A percentile compares a stretch with the other conserved stretches of the same genome.
Conservation (phyloP, 306 rosid species). For the Astragalus membranaceus region DNA sequence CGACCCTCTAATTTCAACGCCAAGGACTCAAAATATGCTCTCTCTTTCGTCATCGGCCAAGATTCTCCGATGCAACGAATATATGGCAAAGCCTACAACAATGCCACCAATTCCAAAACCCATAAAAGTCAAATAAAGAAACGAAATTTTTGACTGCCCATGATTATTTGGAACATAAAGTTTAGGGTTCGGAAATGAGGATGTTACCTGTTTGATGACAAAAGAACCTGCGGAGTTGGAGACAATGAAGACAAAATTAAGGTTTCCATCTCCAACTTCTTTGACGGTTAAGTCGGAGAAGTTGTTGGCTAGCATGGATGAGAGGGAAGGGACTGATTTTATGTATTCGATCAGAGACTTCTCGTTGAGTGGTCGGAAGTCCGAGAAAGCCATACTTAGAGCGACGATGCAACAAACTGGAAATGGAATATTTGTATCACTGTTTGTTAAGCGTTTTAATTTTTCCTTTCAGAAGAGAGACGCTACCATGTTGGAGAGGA, state of each 20-base stretch:
- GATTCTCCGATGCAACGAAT: conserved; percentile 85
- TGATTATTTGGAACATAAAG: background rate
- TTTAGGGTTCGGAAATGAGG: background rate
- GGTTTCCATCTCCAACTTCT: conserved; percentile 96
- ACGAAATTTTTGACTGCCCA: conserved; percentile 7
- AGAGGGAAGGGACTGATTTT: conserved; percentile 56
- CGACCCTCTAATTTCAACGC: conserved; percentile 40
- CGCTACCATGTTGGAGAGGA: no score
- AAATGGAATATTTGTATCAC: background rate
- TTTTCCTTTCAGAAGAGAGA: background rate
- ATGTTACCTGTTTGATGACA: conserved; percentile 75
- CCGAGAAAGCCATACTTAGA: conserved; percentile 52
- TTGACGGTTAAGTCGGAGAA: conserved; percentile 45
- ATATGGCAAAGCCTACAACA: conserved; percentile 74
- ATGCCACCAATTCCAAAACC: background rate
- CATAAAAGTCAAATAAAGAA: background rate
- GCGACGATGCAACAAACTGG: background rate
- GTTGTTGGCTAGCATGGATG: conserved; percentile 47
- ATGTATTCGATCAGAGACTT: conserved; percentile 61
- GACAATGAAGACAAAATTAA: conserved; percentile 69
- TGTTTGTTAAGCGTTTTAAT: background rate
- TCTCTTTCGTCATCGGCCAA: conserved; percentile 93
- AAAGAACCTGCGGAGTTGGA: conserved; percentile 55
- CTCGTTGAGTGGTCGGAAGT: conserved; percentile 61
- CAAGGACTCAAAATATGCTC: conserved; percentile 79